Base-by-base conservation (phyloP, 257 asterid genomes). In the Mentha longifolia region DNA sequence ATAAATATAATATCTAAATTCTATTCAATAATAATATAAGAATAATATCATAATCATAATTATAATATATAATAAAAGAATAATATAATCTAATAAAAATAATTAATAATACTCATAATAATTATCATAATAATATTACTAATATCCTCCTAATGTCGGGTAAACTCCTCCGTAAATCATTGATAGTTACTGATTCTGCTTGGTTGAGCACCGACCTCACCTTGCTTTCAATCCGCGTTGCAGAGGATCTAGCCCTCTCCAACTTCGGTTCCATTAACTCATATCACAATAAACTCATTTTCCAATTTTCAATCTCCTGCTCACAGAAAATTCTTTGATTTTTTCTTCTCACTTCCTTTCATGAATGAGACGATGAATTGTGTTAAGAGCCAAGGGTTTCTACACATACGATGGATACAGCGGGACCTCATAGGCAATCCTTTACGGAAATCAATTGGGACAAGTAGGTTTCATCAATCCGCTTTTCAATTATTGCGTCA, bases 401-500 rank as follows among this genome's bases (percentile, higher is more conserved):
- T n/a, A 8, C 12, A 16, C 69, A n/a, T 56, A 47, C 68, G 64
- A 91, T 92, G 96, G 92, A 81, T 45, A 75, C 92, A 17, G 86
- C 86, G 63, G 83, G 76, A 77, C 54, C 89, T 71, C 82, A 74
- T 13, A 79, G 74, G 74, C 84, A 56, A 42, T 69, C 91, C 49
- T 82, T 85, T 15, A 68, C 92, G 22, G 97, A 92, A 86, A 89
- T 92, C 72, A 89, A 89, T 61, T 92, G 96, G 97, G 96, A 89
- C 84, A 87, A 89, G 97, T 92, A 82, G 81, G 93, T 73, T 75
- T 68, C 63, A 10, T 75, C 49, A 25, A 73, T 74, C 33, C 59
- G 73, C 9, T 69, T 33, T 62, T 28, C 65, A 1, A 7, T 56
- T 35, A 20, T 30, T n/a, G 15, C 33, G 45, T 52, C 12, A 25